Evolutionary conservation across 2,329 filamentous ascomycete species (phyloP).

Genomic region (Neopestalotiopsis sp.): DNA sequence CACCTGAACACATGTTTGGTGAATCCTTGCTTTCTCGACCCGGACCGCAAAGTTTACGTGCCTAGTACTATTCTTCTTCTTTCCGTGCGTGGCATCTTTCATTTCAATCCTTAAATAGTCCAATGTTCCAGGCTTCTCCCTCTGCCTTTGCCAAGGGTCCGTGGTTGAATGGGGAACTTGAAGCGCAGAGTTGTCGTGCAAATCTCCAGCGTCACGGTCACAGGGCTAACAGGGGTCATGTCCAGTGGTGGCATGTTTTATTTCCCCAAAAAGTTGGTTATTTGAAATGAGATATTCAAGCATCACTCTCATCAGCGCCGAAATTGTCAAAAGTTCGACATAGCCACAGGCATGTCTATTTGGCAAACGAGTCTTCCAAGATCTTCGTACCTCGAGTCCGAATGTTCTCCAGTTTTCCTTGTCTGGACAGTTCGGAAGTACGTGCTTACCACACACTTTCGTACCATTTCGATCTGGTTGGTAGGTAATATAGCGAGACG

Average conservation of each 20-base stretch:
- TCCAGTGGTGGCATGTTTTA: neutral
- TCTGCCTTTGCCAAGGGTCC: neutral
- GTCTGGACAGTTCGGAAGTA: neutral
- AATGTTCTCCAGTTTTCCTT: neutral
- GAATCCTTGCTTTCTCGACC: constrained; percentile 11
- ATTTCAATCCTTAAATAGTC: neutral
- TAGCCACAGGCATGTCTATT: neutral
- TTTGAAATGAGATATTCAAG: constrained; percentile 3
- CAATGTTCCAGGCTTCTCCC: neutral
- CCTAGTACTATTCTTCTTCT: neutral
- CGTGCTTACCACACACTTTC: neutral
- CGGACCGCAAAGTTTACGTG: constrained; percentile 11
- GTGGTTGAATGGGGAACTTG: neutral
- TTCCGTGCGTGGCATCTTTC: neutral
- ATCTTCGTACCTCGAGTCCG: neutral
- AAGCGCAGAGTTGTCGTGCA: neutral
- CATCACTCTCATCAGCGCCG: neutral
- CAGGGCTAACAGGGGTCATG: neutral
- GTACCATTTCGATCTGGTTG: neutral
- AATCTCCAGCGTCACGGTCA: constrained; percentile 4
- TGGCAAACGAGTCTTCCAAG: neutral
- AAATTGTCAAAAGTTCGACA: constrained; percentile 10
- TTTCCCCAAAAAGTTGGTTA: neutral
- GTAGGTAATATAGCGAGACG: neutral
- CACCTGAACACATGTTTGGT: neutral